Base-by-base conservation (phyloP, 1,139 yeast species). In the Lodderomyces metapsilosis region DNA sequence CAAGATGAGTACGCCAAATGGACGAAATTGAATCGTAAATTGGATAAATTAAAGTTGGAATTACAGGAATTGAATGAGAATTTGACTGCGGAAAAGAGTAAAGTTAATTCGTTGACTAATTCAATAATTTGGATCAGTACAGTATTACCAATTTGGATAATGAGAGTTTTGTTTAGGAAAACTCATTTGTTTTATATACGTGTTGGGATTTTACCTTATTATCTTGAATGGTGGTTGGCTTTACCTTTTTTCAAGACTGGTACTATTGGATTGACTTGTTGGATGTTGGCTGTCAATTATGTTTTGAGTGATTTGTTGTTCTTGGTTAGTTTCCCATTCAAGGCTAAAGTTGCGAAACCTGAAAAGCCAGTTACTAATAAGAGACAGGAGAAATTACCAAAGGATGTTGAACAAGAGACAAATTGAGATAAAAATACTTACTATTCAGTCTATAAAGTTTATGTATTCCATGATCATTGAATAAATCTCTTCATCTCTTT, bases 1-100 rank as follows among this genome's bases (percentile, higher is more conserved):
- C 97, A 91, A 61, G 97, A 92, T 58, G 83, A 92, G 54, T 92
- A 91, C 61, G 97, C 98, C 37, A 83, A 78, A 54, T 92, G 98
- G 98, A 95, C 98, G 3, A 88, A 88, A 59, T 73, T 91, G 49
- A 91, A 88, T 54, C 76, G 98, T 39, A 77, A 76, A 52, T 66
- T 75, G 44, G 91, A 84, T 48, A 75, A 77, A 47, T 59, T 87
- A 42, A 70, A 72, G 39, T 68, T 65, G 9, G 80, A 84, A 47
- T 65, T 85, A 37, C 76, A 71, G 21, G 49, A 54, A 12, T 56
- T 78, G 42, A 74, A 66, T 38, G 61, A 62, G 15, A 53, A 57
- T 3, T 59, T 80, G 11, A 57, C 67, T 3, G 46, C 59, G 4
- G 63, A 67, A 32, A 72, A 72, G 49, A 57, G 69, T 3, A 45